Percentiles rank a stretch among this genome's conserved stretches.
These are phyloP conservation scores for Leccinum ochraceum DNA, from an alignment of 768 basidiomycete species.

Conservation along the genomic window DNA sequence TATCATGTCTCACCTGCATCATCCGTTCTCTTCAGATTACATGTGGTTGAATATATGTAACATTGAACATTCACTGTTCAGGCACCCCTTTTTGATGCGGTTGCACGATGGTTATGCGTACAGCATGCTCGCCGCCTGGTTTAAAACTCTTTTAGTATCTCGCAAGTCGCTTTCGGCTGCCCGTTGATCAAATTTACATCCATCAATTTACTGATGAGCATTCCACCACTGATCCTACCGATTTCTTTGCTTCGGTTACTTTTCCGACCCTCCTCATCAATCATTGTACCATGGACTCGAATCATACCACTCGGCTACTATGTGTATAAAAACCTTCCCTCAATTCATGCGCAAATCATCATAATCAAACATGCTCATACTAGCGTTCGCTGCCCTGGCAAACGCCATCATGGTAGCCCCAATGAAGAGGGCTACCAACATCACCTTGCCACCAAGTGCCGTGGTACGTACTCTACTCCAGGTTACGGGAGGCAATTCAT, in stretches of 20 bases:
- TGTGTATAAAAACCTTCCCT: background rate
- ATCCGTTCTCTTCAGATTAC: too few relatives aligned
- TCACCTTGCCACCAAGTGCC: background rate
- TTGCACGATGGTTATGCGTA: too few relatives aligned
- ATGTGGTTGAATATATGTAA: background rate
- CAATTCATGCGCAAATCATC: background rate
- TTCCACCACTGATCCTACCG: too few relatives aligned
- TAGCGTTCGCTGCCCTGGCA: background rate
- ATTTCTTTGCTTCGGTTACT: background rate
- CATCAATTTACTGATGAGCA: too few relatives aligned
- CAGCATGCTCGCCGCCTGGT: too few relatives aligned
- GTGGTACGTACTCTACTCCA: background rate
- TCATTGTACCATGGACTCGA: background rate
- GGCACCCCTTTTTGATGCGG: too few relatives aligned
- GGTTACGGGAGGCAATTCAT: background rate
- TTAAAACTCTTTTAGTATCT: too few relatives aligned
- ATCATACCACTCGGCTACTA: background rate
- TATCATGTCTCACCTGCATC: too few relatives aligned
- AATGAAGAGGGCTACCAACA: background rate
- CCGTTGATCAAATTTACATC: too few relatives aligned
- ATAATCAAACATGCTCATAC: background rate
- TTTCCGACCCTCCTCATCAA: background rate
- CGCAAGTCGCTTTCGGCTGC: too few relatives aligned
- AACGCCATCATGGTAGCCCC: background rate
- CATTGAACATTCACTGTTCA: too few relatives aligned